Base-by-base conservation (phyloP, 768 basidiomycete species). In the Leccinum longicurvipes region DNA sequence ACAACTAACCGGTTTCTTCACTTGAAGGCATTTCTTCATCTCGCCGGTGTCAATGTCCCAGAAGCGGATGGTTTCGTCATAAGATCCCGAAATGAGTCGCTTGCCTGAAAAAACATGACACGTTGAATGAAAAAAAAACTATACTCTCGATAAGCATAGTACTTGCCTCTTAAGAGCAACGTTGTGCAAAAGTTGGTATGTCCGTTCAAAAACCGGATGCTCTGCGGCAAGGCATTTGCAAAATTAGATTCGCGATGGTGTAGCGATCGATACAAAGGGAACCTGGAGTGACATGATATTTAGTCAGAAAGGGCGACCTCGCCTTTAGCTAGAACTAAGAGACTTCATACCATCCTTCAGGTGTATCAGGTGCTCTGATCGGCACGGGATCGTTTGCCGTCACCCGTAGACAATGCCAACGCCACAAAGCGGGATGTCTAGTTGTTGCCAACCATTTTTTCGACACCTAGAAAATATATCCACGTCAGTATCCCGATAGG, bases 161-260 rank as follows among this genome's bases (percentile, higher is more conserved):
- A 55, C 72, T 11, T 58, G 76, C 79, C 79, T 59, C 86, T 77
- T 28, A 94, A 68, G 9, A 89, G 75, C 9, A 95, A 74, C 0
- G 89, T 90, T 1, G 93, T 95, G 60, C 91, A 91, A 69, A 93
- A 94, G 65, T 87, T 89, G 12, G 87, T 91, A 64, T 96, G 93
- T 0, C 91, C 92, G 42, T 77, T 82, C 57, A 95, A 77, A 78
- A 95, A 88, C 19, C 85, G 76, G 50, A 94, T 77, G 19, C 76
- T 79, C 69, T 94, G 92, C 0, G 92, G 87, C 1, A 90, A 74
- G 1, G 81, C 92, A 55, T 85, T 73, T 50, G 78, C 74, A 77
- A 93, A 91, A 73, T 95, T 95, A 39, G 82, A 82, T 72, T 96
- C 92, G 44, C 91, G 86, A 68, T 91, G 86, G 63, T 93, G 89